phyloP scores from a whole-genome alignment of 208 protist genomes.

The Acanthamoeba triangularis region DNA sequence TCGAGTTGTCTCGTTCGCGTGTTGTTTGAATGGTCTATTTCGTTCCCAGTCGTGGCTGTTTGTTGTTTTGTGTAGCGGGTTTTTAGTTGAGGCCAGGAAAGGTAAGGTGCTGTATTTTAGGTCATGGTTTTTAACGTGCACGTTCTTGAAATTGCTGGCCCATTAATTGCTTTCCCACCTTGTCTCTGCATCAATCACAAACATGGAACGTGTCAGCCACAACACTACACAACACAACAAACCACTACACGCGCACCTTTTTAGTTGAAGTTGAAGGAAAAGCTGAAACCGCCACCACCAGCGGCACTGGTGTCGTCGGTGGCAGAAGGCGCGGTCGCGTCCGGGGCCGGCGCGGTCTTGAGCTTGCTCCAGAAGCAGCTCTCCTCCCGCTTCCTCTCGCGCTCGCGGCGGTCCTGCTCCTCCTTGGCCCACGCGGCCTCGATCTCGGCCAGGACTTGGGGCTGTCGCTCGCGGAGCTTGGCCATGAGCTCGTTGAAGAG shows the following conservation, averaged over 20 bases:
- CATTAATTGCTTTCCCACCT: no score
- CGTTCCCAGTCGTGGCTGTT: no score
- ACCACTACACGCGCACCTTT: neutral
- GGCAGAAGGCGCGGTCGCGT: neutral
- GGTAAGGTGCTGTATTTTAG: no score
- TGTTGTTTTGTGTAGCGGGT: no score
- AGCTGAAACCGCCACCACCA: neutral
- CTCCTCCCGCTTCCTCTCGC: conserved; percentile 5
- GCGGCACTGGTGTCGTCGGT: neutral
- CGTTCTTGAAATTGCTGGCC: neutral
- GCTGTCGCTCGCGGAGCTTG: neutral
- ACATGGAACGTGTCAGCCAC: neutral
- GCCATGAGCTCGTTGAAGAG: conserved; percentile 27
- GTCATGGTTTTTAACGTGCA: no score
- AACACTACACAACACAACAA: no score
- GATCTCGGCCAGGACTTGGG: conserved; percentile 11
- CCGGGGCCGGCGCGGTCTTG: neutral
- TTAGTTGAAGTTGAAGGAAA: conserved; percentile 15
- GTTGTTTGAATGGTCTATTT: no score
- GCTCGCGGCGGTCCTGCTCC: conserved; percentile 14
- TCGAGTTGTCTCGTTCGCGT: no score
- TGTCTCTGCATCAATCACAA: neutral
- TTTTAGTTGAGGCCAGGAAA: no score
- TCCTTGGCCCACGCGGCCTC: conserved; percentile 47
- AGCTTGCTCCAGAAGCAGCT: conserved; percentile 41